phyloP scores from a whole-genome alignment of 225 moss, liverwort and hornwort genomes.

The Lunularia cruciata region DNA sequence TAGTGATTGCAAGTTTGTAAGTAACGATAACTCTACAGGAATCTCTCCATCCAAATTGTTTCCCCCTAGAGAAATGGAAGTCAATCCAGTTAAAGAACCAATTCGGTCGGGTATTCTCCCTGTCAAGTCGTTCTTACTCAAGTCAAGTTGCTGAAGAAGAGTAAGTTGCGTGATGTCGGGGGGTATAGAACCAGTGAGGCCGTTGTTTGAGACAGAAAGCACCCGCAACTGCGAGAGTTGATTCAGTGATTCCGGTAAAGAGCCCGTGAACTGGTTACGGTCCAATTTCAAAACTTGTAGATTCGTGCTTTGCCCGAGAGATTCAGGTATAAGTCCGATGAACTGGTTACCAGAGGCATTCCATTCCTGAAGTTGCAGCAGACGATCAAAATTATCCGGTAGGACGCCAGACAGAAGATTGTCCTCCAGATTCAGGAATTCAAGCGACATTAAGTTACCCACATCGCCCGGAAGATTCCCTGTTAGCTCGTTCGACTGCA shows the following conservation, averaged over 20 bases:
- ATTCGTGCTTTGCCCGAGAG: constrained; percentile 39
- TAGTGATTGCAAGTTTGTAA: constrained; percentile 50
- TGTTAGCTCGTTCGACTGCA: constrained; percentile 54
- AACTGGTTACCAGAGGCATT: constrained; percentile 67
- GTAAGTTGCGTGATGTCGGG: constrained; percentile 33
- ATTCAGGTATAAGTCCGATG: constrained; percentile 46
- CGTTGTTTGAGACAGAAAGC: constrained; percentile 54
- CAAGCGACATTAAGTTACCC: constrained; percentile 44
- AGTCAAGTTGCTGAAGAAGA: constrained; percentile 48
- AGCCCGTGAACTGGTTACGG: constrained; percentile 51
- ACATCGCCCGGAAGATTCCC: constrained; percentile 53
- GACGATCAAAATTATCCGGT: constrained; percentile 46
- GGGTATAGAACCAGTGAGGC: constrained; percentile 48
- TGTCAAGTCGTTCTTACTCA: constrained; percentile 48
- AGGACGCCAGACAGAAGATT: constrained; percentile 62
- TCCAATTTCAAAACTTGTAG: constrained; percentile 61
- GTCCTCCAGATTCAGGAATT: constrained; percentile 48
- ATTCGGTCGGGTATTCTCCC: constrained; percentile 52
- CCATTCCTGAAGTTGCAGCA: constrained; percentile 54
- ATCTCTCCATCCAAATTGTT: constrained; percentile 56
- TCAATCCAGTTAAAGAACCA: constrained; percentile 43
- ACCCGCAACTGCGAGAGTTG: constrained; percentile 49
- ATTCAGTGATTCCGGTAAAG: constrained; percentile 44
- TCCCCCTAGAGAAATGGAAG: constrained; percentile 42
- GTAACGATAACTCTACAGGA: constrained; percentile 47